Base-by-base conservation (phyloP, 495 filamentous ascomycete species). In the Usnea hakonensis region DNA sequence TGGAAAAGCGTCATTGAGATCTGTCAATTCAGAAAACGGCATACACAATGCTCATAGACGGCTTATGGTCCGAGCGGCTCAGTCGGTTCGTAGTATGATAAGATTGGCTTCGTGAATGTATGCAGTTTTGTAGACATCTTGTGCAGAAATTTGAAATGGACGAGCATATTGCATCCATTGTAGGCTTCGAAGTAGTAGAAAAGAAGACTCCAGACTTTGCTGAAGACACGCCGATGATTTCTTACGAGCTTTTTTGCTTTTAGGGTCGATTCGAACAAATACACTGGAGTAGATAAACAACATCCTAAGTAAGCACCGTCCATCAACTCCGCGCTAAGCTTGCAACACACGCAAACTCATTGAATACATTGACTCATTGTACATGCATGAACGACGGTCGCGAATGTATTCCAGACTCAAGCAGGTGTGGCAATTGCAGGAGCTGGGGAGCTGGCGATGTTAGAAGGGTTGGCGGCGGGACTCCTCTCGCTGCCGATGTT, bases 401-500 rank as follows among this genome's bases (percentile, higher is more conserved):
- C 16, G 14, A 58, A 19, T 5, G 17, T 19, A 7, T 43, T 48
- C 14, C 23, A 33, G 28, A 28, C 6, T 55, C 17, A 64, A 14
- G 56, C 60, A 26, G 76, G 61, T 72, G 75, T 75, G 53, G 77
- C 74, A 58, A 78, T 73, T n/a, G 72, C 73, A 41, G 79, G 75
- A 33, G 76, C 76, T 2, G 81, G 78, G 26, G 78, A 73, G 58
- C 77, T 77, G 21, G 75, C 72, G 21, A 76, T 64, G 23, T 73
- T 74, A 16, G 75, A 73, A 60, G 75, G 73, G 37, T 76, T 83
- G 26, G 81, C 85, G 61, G 79, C 78, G 68, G 83, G 85, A 66
- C 88, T 89, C 74, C 83, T 85, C 64, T 91, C 90, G 72, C 87
- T 91, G 55, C 83, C 84, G 57, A 84, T 69, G 63, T 85, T 85